Conservation (phyloP, 257 asterid genomes). For the Primulina tabacum region DNA sequence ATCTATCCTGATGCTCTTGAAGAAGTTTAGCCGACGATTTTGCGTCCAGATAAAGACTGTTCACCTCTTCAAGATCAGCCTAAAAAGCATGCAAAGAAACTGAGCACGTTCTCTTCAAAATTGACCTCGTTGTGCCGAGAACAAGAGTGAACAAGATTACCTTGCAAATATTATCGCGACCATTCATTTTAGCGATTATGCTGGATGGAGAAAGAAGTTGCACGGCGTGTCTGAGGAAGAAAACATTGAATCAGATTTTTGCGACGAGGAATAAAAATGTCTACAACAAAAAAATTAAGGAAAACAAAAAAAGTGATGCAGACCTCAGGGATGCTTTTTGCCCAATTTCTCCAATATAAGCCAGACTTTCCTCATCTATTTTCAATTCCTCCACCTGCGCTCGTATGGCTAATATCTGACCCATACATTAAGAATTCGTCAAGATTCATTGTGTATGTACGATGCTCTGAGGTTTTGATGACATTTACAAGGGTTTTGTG, state of each 20-base stretch:
- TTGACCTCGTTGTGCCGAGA: neutral
- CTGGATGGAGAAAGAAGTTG: constrained; percentile 89
- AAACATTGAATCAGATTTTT: neutral
- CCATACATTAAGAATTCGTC: neutral
- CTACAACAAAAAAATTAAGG: neutral
- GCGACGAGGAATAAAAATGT: neutral
- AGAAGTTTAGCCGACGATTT: constrained; percentile 85
- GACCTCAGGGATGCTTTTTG: constrained; percentile 86
- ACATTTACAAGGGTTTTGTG: neutral
- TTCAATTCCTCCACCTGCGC: constrained; percentile 90
- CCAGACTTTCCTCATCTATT: constrained; percentile 88
- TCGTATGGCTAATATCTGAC: constrained; percentile 86
- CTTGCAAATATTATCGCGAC: constrained; percentile 91
- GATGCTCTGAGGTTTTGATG: too few relatives aligned
- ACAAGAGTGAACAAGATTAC: constrained; percentile 28
- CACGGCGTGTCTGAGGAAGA: constrained; percentile 65
- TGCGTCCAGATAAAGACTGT: constrained; percentile 73
- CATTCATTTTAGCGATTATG: constrained; percentile 77
- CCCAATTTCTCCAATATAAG: constrained; percentile 81
- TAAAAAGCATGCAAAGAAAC: constrained; percentile 24
- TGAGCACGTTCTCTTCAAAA: neutral
- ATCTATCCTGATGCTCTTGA: constrained; percentile 93
- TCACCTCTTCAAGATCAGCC: constrained; percentile 95
- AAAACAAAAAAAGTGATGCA: neutral
- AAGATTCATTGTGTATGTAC: neutral